Evolutionary conservation across 2,329 filamentous ascomycete genomes (phyloP).

Genomic region (Epichloe bromicola): DNA sequence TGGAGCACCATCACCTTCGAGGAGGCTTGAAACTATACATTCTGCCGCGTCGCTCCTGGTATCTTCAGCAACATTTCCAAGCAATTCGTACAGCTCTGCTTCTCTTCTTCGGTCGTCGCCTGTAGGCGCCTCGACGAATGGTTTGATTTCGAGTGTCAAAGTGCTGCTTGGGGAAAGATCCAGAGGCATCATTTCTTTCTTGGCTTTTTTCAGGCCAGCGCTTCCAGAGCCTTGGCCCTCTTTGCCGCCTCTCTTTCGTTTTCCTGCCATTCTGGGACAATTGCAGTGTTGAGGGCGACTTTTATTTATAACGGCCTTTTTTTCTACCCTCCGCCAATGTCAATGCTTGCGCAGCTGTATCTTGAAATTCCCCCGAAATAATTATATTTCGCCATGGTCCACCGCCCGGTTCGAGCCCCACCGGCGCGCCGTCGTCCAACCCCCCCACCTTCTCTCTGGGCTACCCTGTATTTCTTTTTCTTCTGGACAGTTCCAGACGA

Average conservation of each 20-base stretch:
- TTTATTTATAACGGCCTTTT: not conserved
- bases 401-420: constrained; percentile 4
- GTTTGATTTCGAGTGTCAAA: constrained; percentile 20
- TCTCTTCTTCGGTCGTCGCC: constrained; percentile 44
- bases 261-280: constrained; percentile 17
- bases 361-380: constrained; percentile 2
- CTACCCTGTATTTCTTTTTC: not conserved
- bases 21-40: constrained; percentile 42
- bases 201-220: constrained; percentile 17
- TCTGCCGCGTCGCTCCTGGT: constrained; percentile 46
- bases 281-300: not conserved
- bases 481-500: not conserved
- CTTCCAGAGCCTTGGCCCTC: constrained; percentile 14
- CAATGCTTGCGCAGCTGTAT: not conserved
- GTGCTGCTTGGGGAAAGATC: constrained; percentile 12
- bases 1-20: constrained; percentile 34
- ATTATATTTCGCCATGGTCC: constrained; percentile 1
- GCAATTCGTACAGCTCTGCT: constrained; percentile 44
- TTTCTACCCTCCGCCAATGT: not conserved
- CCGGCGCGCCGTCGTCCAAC: not conserved
- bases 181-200: constrained; percentile 15
- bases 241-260: constrained; percentile 23
- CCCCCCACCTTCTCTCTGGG: not conserved
- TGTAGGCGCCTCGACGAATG: constrained; percentile 38
- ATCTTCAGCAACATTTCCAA: constrained; percentile 44